Evolutionary conservation across 495 filamentous ascomycete genomes (phyloP).

Genomic region (Hypoxylon fuscum): DNA sequence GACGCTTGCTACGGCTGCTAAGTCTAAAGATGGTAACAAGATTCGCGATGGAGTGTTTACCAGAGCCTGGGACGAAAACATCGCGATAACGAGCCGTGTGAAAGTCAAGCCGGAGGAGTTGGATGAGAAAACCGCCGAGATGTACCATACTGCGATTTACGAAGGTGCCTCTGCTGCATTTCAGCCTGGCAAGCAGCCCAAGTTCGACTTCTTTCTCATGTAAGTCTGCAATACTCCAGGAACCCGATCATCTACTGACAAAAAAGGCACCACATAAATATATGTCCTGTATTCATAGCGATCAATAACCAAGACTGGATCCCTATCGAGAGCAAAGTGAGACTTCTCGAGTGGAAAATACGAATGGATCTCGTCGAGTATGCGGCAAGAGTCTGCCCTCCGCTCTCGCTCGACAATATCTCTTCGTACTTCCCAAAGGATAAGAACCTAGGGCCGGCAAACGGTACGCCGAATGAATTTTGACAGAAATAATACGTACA

Average conservation of each 20-base stretch:
- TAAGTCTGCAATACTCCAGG: slow-evolving; percentile 37
- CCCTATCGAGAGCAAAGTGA: slow-evolving; percentile 58
- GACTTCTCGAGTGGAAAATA: slow-evolving; percentile 80
- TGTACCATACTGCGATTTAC: slow-evolving; percentile 74
- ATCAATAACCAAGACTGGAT: slow-evolving; percentile 54
- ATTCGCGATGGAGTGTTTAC: slow-evolving; percentile 71
- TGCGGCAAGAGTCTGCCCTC: slow-evolving; percentile 65
- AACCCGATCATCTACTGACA: background rate
- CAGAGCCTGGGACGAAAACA: slow-evolving; percentile 69
- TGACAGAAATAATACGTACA: too few species aligned
- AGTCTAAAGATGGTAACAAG: slow-evolving; percentile 67
- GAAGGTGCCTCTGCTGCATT: slow-evolving; percentile 69
- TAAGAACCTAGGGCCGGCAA: slow-evolving; percentile 4
- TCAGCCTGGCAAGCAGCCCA: slow-evolving; percentile 67
- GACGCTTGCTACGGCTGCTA: slow-evolving; percentile 60
- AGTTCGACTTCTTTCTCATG: slow-evolving; percentile 86
- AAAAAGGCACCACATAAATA: slow-evolving; percentile 55
- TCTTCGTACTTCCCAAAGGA: slow-evolving; percentile 57
- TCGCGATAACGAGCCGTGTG: slow-evolving; percentile 67
- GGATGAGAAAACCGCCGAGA: slow-evolving; percentile 75
- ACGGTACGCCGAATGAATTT: slow-evolving; percentile 1
- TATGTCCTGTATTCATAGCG: slow-evolving; percentile 49
- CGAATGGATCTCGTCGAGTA: slow-evolving; percentile 75
- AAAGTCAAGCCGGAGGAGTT: slow-evolving; percentile 68
- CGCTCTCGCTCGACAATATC: slow-evolving; percentile 64